Evolutionary conservation across 2,329 filamentous ascomycete species (phyloP).

Genomic region (Arthrobotrys sinensis): DNA sequence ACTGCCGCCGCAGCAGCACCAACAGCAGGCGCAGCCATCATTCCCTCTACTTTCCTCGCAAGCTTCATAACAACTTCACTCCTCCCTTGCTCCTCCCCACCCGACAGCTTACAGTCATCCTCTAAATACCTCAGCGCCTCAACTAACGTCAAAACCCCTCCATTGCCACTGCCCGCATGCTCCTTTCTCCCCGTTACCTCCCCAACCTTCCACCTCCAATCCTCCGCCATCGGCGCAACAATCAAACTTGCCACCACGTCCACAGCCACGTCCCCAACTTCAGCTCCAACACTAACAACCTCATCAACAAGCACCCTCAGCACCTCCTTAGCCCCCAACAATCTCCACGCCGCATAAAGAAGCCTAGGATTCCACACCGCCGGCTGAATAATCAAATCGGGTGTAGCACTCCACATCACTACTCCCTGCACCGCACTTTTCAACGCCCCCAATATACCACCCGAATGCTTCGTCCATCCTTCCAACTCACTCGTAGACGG

Average conservation of each 20-base stretch:
- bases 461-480: slow-evolving; percentile 74
- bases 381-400: slow-evolving; percentile 73
- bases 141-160: slow-evolving; percentile 50
- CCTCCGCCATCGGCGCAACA: slow-evolving; percentile 45
- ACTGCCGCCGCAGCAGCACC: slow-evolving; percentile 13
- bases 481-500: slow-evolving; percentile 79
- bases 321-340: slow-evolving; percentile 76
- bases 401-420: slow-evolving; percentile 77
- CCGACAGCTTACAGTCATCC: slow-evolving; percentile 51
- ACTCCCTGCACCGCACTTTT: slow-evolving; percentile 76
- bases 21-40: slow-evolving; percentile 39
- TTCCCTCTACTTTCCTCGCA: slow-evolving; percentile 50
- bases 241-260: slow-evolving; percentile 57
- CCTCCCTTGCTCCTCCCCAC: slow-evolving; percentile 45
- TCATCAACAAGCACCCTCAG: slow-evolving; percentile 68
- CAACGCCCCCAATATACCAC: slow-evolving; percentile 74
- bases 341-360: slow-evolving; percentile 74
- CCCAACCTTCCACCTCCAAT: slow-evolving; percentile 52
- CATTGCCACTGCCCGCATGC: slow-evolving; percentile 16
- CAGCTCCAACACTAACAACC: slow-evolving; percentile 25
- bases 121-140: slow-evolving; percentile 58
- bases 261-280: slow-evolving; percentile 45
- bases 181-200: slow-evolving; percentile 57
- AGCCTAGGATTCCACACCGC: slow-evolving; percentile 81
- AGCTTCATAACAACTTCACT: slow-evolving; percentile 54